Evolutionary conservation across 768 basidiomycete genomes (phyloP).

Genomic region (Termitomyces heimii): DNA sequence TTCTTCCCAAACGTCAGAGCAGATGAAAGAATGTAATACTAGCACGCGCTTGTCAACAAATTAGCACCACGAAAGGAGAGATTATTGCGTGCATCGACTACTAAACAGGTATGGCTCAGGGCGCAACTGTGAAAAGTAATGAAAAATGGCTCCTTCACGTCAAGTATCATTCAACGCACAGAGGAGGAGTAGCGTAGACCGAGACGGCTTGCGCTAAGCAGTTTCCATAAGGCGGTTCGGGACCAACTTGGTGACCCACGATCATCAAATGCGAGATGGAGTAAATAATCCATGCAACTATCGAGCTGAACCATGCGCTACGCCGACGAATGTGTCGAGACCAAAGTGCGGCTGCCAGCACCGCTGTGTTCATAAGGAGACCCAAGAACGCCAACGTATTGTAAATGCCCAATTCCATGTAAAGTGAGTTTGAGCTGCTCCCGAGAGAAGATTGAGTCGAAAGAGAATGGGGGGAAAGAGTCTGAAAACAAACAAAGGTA

Average conservation of each 20-base stretch:
- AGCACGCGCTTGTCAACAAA: not conserved
- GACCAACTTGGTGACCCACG: not conserved
- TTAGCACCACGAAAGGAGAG: not conserved
- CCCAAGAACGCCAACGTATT: not conserved
- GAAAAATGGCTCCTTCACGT: not conserved
- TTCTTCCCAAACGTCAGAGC: not conserved
- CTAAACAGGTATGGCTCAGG: not conserved
- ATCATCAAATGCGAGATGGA: not conserved
- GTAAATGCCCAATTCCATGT: not conserved
- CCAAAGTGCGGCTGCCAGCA: not conserved
- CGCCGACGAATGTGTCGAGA: not conserved
- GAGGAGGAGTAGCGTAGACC: not conserved
- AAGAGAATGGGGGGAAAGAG: not conserved
- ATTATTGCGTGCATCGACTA: not conserved
- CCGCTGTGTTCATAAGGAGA: not conserved
- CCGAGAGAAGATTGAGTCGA: not conserved
- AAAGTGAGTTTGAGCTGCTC: not conserved
- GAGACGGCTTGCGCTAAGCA: not conserved
- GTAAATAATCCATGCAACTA: not conserved
- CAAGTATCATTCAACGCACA: not conserved
- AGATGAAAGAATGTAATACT: not conserved
- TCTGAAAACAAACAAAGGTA: not conserved
- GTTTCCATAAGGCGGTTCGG: not conserved
- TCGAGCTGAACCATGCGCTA: not conserved
- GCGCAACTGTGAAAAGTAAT: not conserved